Conservation (phyloP, 495 filamentous ascomycete genomes). For the Parachaetomium inaequale region DNA sequence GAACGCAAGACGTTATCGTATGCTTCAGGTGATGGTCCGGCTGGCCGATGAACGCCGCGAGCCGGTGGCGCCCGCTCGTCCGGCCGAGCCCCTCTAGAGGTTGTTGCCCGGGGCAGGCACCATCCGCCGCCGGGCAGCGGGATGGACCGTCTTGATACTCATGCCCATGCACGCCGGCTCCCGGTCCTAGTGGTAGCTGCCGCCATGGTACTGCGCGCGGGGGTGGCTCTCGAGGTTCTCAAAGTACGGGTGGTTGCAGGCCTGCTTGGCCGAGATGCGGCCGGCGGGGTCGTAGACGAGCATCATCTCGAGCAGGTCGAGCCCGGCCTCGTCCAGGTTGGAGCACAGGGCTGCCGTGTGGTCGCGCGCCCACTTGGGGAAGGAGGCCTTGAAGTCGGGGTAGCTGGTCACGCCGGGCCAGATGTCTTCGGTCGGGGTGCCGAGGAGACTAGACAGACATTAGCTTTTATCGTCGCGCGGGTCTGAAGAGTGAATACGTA, state of each 20-base stretch:
- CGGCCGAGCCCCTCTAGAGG: background rate
- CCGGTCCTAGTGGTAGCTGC: slow-evolving; percentile 37
- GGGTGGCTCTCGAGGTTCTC: slow-evolving; percentile 50
- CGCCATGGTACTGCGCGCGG: slow-evolving; percentile 36
- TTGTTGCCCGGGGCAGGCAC: background rate
- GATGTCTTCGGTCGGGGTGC: slow-evolving; percentile 79
- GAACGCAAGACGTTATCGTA: slow-evolving; percentile 25
- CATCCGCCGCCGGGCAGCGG: slow-evolving; percentile 3
- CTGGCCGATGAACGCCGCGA: background rate
- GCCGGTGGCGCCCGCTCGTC: background rate
- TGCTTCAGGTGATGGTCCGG: slow-evolving; percentile 11
- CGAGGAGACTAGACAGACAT: slow-evolving; percentile 61
- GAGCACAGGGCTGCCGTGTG: slow-evolving; percentile 47
- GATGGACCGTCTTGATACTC: slow-evolving; percentile 10
- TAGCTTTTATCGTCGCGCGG: background rate
- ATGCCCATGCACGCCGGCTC: background rate
- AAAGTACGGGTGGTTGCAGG: slow-evolving; percentile 91
- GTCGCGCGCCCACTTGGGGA: slow-evolving; percentile 92
- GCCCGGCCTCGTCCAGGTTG: slow-evolving; percentile 66
- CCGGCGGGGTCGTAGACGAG: slow-evolving; percentile 93
- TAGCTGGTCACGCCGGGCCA: slow-evolving; percentile 98
- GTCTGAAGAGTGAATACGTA: slow-evolving; percentile 31
- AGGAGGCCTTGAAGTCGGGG: slow-evolving; percentile 94
- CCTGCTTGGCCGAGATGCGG: slow-evolving; percentile 93
- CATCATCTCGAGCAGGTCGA: slow-evolving; percentile 86